Evolutionary conservation across 1,139 yeast genomes (phyloP).

Genomic region (Pichiaceae sp.): DNA sequence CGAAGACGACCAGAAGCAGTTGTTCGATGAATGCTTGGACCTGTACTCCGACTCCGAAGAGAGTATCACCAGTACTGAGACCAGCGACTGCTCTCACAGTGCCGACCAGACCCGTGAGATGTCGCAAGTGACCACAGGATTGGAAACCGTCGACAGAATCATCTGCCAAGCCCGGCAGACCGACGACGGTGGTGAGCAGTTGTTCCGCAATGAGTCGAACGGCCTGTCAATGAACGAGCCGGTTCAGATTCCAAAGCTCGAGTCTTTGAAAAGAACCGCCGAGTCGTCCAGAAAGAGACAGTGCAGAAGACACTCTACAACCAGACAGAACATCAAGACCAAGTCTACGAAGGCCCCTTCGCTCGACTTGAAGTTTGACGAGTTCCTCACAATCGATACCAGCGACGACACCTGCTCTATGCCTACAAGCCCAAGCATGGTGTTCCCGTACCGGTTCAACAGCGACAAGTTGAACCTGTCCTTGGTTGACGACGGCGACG

Average conservation of each 20-base stretch:
- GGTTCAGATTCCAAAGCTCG: neutral
- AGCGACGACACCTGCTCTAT: constrained; percentile 3
- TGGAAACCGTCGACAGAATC: constrained; percentile 21
- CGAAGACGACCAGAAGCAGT: constrained; percentile 14
- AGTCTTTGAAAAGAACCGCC: neutral
- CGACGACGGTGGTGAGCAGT: constrained; percentile 7
- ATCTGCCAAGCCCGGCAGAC: constrained; percentile 14
- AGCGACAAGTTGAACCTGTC: constrained; percentile 21
- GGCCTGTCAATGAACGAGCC: neutral
- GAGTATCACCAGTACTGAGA: constrained; percentile 4
- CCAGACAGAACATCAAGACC: neutral
- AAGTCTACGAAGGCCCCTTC: neutral
- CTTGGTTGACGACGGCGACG: constrained; percentile 12
- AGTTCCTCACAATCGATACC: constrained; percentile 11
- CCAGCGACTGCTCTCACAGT: neutral
- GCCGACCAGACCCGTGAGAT: neutral
- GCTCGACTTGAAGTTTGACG: constrained; percentile 7
- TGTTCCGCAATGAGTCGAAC: constrained; percentile 7
- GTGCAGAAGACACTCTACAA: neutral
- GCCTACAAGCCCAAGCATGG: neutral
- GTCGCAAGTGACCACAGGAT: constrained; percentile 17
- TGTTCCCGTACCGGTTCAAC: constrained; percentile 21
- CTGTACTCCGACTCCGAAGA: constrained; percentile 12
- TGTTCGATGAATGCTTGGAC: constrained; percentile 11
- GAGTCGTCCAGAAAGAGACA: neutral